phyloP scores from a whole-genome alignment of 1,284 basidiomycete genomes.

The Amylostereum chailletii region DNA sequence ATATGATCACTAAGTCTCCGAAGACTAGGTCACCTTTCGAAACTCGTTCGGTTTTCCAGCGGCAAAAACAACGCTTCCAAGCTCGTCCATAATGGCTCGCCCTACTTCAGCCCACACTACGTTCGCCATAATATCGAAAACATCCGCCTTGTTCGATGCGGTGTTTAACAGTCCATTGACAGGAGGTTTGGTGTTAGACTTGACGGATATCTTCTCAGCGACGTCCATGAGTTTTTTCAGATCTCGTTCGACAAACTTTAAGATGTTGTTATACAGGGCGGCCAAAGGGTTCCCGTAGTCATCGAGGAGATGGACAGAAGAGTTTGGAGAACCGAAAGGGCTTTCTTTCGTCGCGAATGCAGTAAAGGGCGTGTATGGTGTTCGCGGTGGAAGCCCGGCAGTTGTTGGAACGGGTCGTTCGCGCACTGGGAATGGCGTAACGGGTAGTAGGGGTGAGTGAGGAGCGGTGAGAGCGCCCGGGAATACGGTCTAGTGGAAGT shows the following conservation, averaged over 20 bases:
- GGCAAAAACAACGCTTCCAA: conserved; percentile 80
- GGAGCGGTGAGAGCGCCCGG: conserved; percentile 58
- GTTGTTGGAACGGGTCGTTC: conserved; percentile 12
- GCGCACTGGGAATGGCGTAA: conserved; percentile 49
- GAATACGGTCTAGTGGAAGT: conserved; percentile 50
- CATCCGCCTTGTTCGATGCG: conserved; percentile 17
- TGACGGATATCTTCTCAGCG: conserved; percentile 58
- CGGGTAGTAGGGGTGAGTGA: conserved; percentile 66
- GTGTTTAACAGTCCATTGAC: background rate
- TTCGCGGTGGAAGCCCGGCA: conserved; percentile 35
- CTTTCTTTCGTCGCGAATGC: conserved; percentile 49
- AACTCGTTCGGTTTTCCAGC: conserved; percentile 88
- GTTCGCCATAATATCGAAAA: conserved; percentile 78
- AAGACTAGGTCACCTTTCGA: conserved; percentile 52
- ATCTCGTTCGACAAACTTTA: conserved; percentile 74
- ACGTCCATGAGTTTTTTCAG: conserved; percentile 67
- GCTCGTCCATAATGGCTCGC: conserved; percentile 71
- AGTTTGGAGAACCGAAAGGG: conserved; percentile 24
- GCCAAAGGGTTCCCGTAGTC: conserved; percentile 61
- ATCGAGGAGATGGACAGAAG: conserved; percentile 44
- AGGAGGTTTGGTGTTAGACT: conserved; percentile 20
- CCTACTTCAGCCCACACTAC: conserved; percentile 86
- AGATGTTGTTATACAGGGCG: conserved; percentile 70
- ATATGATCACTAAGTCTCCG: background rate
- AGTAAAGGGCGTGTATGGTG: conserved; percentile 59